Evolutionary conservation across 305 asterid genomes (phyloP).

Genomic region (Petunia hybrid): DNA sequence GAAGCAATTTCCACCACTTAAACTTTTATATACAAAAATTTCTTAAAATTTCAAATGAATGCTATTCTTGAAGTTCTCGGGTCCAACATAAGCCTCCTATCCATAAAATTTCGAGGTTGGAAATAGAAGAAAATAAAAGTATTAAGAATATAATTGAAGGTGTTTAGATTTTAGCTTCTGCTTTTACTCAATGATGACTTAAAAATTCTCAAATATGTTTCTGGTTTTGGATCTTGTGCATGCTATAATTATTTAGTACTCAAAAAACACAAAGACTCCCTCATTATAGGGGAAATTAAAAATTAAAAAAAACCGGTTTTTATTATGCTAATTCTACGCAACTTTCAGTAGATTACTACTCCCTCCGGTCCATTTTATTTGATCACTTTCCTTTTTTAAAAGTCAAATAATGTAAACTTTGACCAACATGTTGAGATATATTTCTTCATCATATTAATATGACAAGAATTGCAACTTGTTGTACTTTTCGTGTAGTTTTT

Average conservation of each 20-base stretch:
- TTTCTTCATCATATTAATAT: too few relatives aligned
- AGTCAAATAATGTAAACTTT: too few relatives aligned
- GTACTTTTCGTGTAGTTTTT: too few relatives aligned
- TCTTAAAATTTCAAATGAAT: neutral
- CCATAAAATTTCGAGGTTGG: too few relatives aligned
- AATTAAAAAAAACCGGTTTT: neutral
- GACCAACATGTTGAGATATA: too few relatives aligned
- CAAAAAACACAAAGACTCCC: neutral
- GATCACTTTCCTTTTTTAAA: too few relatives aligned
- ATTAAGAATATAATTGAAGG: neutral
- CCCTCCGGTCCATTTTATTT: too few relatives aligned
- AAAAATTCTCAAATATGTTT: neutral
- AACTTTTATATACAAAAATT: neutral
- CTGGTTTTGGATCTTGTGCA: neutral
- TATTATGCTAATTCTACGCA: slow-evolving; percentile 21
- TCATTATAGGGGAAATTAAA: neutral
- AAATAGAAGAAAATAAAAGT: neutral
- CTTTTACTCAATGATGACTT: neutral
- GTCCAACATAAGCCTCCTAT: too few relatives aligned
- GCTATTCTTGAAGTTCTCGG: neutral
- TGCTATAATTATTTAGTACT: neutral
- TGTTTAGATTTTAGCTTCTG: neutral
- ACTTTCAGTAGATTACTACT: neutral
- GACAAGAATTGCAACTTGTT: too few relatives aligned
- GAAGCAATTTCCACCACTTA: neutral